Percentiles rank a stretch among this genome's conserved stretches.
Conservation (phyloP, 2,329 filamentous ascomycete species). For the Hypoxylon sp. region DNA sequence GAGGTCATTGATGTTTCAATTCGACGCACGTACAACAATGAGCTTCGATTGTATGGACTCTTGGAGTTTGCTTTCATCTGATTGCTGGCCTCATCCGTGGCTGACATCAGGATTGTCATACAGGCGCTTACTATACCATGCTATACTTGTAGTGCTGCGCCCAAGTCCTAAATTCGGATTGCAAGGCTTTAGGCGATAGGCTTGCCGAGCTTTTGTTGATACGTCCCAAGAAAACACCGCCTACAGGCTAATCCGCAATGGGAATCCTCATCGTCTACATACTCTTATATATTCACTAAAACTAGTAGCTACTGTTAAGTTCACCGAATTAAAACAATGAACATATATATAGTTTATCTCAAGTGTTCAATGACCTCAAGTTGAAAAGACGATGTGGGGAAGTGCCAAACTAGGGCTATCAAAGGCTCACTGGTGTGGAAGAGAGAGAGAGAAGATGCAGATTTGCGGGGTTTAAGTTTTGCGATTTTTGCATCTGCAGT, state of each 20-base stretch:
- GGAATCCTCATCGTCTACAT: not conserved
- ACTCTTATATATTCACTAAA: slow-evolving; percentile 1
- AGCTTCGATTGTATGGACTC: slow-evolving; percentile 3
- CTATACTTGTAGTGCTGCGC: slow-evolving; percentile 22
- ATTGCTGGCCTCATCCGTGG: slow-evolving; percentile 9
- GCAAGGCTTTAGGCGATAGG: not conserved
- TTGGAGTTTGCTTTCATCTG: slow-evolving; percentile 10
- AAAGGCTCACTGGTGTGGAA: slow-evolving; percentile 20
- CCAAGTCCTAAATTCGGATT: slow-evolving; percentile 11
- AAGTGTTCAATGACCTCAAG: not conserved
- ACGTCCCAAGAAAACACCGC: not conserved
- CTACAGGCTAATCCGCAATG: not conserved
- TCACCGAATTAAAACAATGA: not conserved
- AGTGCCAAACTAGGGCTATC: slow-evolving; percentile 11
- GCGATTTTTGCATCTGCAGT: slow-evolving; percentile 21
- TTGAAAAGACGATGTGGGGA: slow-evolving; percentile 17
- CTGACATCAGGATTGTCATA: slow-evolving; percentile 29
- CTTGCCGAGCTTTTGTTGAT: not conserved
- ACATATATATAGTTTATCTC: not conserved
- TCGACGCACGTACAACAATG: not conserved
- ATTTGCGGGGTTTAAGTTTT: slow-evolving; percentile 33
- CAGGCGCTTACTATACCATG: slow-evolving; percentile 25
- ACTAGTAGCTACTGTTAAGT: not conserved
- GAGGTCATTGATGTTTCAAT: slow-evolving; percentile 9
- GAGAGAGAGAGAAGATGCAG: slow-evolving; percentile 17